Base-by-base conservation (phyloP, 345 rosid genomes). In the Eucalyptus caleyi region DNA sequence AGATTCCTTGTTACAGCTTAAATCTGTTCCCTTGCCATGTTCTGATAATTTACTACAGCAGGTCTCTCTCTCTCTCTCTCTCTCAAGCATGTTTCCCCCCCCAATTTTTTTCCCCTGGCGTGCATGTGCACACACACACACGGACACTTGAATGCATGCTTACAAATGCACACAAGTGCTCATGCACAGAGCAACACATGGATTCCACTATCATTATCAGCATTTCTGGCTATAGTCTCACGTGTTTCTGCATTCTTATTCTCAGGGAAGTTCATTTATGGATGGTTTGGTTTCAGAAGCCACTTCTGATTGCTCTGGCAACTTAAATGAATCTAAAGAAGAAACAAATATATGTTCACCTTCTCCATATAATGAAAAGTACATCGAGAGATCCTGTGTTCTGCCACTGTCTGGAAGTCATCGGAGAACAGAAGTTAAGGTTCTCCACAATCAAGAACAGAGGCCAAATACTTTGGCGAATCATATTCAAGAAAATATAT, bases 191-290 rank as follows among this genome's bases (percentile, higher is more conserved):
- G 45, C 47, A 77, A 42, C 42, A 26, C 47, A 23, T 37, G 47
- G 47, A 37, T 44, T 77, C 30, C 27, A 40, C 50, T 86, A 45
- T 86, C 77, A 89, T 82, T 89, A 60, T 60, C 42, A 37, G 16
- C 45, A 77, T 77, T 77, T 77, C 83, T 77, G 83, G 45, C 2
- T 81, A 53, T 89, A 21, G 77, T 88, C 13, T 87, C 42, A 77
- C 88, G 59, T 42, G 65, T 27, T 69, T 89, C 21, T 62, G 56
- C 42, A 87, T 53, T 50, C 91, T 24, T 50, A 90, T 92, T 89
- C 89, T 77, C 97, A 96, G 98, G 93, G 92, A 89, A 93, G 91
- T 89, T 72, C 94, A 62, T 93, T 92, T 86, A 34, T 92, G 59
- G 92, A 94, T 88, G 69, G 89, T 89, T 92, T 93, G 88, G 92